Evolutionary conservation across 768 basidiomycete genomes (phyloP).

Genomic region (Terana coerulea): DNA sequence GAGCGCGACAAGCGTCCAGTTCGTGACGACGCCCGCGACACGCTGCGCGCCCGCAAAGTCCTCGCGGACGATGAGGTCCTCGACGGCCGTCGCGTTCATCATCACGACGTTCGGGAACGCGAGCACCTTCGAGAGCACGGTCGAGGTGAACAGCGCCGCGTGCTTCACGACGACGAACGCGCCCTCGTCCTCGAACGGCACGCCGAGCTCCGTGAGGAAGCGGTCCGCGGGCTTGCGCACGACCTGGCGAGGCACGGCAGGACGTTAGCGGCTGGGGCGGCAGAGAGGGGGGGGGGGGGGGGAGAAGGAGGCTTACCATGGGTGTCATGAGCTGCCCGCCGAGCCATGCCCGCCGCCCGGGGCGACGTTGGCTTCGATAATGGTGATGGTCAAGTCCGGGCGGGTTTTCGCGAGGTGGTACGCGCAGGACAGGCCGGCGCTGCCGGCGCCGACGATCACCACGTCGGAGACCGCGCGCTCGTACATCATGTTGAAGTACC

Average conservation of each 20-base stretch:
- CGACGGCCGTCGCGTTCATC: slow-evolving; percentile 79
- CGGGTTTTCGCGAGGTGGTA: slow-evolving; percentile 65
- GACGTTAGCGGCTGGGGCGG: background rate
- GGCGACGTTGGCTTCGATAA: slow-evolving; percentile 77
- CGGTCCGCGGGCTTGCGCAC: slow-evolving; percentile 74
- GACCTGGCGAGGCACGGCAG: slow-evolving; percentile 45
- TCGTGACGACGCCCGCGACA: slow-evolving; percentile 51
- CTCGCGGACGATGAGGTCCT: slow-evolving; percentile 68
- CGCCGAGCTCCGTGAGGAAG: slow-evolving; percentile 66
- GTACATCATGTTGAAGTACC: slow-evolving; percentile 73
- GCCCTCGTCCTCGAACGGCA: slow-evolving; percentile 78
- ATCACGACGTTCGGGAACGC: slow-evolving; percentile 67
- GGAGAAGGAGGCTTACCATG: slow-evolving; percentile 45
- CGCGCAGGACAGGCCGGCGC: slow-evolving; percentile 65
- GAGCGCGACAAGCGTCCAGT: slow-evolving; percentile 48
- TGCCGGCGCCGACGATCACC: slow-evolving; percentile 71
- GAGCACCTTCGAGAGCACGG: slow-evolving; percentile 66
- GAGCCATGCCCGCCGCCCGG: slow-evolving; percentile 75
- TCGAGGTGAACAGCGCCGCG: slow-evolving; percentile 78
- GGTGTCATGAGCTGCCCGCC: slow-evolving; percentile 78
- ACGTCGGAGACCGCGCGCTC: slow-evolving; percentile 74
- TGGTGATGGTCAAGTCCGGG: slow-evolving; percentile 62
- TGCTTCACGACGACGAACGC: slow-evolving; percentile 78
- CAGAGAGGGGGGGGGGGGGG: background rate
- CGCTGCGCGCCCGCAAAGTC: slow-evolving; percentile 42